Conservation (phyloP, 108 stramenopile genomes). For the Cylindrotheca fusiformis region DNA sequence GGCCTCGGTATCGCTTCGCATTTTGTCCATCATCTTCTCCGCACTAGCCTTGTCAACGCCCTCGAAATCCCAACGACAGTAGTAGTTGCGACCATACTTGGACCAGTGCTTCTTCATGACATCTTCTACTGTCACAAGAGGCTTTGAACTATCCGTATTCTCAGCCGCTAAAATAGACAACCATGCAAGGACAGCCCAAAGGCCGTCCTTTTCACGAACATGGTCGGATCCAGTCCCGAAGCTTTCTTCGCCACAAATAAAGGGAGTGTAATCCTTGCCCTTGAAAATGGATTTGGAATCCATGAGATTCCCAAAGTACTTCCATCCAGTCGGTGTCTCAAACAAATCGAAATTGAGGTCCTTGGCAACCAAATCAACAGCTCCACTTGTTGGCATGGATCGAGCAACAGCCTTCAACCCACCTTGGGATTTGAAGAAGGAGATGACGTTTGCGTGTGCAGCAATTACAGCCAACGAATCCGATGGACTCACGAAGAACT, state of each 20-base stretch:
- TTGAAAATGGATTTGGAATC: constrained; percentile 91
- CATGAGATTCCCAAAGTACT: constrained; percentile 99
- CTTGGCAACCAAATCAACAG: constrained; percentile 97
- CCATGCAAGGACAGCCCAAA: constrained; percentile 99
- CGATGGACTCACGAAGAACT: constrained; percentile 99
- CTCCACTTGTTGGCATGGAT: constrained; percentile 99
- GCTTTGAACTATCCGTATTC: constrained; percentile 73
- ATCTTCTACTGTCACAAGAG: constrained; percentile 94
- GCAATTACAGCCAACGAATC: constrained; percentile 99
- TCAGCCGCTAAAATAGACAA: constrained; percentile 88
- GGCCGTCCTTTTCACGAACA: constrained; percentile 99
- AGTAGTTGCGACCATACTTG: constrained; percentile 98
- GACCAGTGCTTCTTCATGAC: constrained; percentile 95
- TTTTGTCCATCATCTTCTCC: constrained; percentile 92
- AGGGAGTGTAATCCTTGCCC: constrained; percentile 94
- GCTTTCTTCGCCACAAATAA: constrained; percentile 99
- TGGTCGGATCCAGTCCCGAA: constrained; percentile 99
- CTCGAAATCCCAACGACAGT: constrained; percentile 99
- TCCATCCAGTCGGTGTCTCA: constrained; percentile 99
- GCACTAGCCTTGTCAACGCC: constrained; percentile 86
- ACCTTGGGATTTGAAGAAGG: constrained; percentile 94
- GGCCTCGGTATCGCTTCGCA: constrained; percentile 62
- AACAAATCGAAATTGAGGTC: constrained; percentile 91
- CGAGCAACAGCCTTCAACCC: constrained; percentile 97
- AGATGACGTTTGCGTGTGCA: constrained; percentile 94